Percentiles rank a stretch among this genome's conserved stretches.
Conservation (phyloP, 495 filamentous ascomycete species). For the Lophiotrema nucula region DNA sequence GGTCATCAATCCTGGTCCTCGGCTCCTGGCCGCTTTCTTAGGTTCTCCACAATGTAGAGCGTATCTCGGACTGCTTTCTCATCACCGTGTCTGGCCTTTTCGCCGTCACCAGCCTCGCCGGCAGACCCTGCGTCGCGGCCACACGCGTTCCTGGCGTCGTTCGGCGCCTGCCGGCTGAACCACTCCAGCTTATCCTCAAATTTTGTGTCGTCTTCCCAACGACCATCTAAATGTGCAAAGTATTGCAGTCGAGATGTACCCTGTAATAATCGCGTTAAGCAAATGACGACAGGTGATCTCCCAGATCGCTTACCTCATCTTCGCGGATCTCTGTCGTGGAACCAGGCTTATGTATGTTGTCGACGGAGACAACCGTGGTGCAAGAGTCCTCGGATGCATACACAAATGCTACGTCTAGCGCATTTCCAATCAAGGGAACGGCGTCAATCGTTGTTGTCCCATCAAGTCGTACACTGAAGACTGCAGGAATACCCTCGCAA, state of each 20-base stretch:
- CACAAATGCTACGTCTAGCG: constrained; percentile 34
- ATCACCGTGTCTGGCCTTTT: constrained; percentile 16
- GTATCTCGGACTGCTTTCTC: constrained; percentile 53
- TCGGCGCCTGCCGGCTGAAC: constrained; percentile 23
- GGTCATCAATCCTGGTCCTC: constrained; percentile 33
- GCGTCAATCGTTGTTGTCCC: neutral
- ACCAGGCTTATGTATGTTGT: constrained; percentile 36
- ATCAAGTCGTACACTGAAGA: constrained; percentile 26
- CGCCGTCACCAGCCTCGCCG: neutral
- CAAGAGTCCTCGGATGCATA: neutral
- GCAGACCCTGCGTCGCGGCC: neutral
- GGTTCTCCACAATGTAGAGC: constrained; percentile 68
- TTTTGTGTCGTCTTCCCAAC: neutral
- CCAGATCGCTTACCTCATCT: constrained; percentile 17
- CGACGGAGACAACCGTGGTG: constrained; percentile 31
- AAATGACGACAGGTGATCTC: neutral
- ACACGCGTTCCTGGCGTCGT: neutral
- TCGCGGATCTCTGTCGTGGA: constrained; percentile 31
- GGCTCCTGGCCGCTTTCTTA: constrained; percentile 67
- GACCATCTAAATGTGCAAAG: constrained; percentile 12
- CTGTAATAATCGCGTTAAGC: neutral
- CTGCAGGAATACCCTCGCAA: constrained; percentile 38
- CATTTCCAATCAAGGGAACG: constrained; percentile 32
- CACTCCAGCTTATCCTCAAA: constrained; percentile 13
- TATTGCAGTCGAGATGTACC: constrained; percentile 21